These are phyloP conservation scores for Carex pumila DNA, from an alignment of 176 grass and related monocot genomes.

Conservation along the genomic window DNA sequence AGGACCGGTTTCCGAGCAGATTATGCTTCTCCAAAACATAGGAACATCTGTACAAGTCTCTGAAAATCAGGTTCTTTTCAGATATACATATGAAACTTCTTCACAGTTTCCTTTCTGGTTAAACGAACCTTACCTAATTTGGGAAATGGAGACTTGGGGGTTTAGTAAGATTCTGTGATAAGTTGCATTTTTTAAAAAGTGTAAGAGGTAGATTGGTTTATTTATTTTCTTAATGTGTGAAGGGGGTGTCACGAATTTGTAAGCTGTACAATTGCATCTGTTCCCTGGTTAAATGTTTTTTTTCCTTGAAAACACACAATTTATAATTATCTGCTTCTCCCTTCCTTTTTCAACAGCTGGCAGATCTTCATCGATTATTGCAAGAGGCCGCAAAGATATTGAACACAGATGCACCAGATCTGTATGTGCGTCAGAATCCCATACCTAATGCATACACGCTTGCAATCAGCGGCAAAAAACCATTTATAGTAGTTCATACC, in stretches of 20 bases:
- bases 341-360: constrained; percentile 33
- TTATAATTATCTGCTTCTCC: not conserved
- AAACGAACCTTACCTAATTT: not conserved
- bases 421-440: constrained; percentile 85
- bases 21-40: constrained; percentile 98
- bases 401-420: constrained; percentile 76
- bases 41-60: constrained; percentile 85
- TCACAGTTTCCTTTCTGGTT: not conserved
- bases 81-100: not conserved
- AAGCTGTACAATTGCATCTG: not conserved
- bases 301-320: not conserved
- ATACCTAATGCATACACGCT: constrained; percentile 89
- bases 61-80: constrained; percentile 61
- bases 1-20: constrained; percentile 68
- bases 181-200: not conserved
- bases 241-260: not conserved
- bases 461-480: constrained; percentile 80
- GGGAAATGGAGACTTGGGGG: too few species aligned
- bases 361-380: constrained; percentile 61
- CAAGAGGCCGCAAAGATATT: constrained; percentile 51
- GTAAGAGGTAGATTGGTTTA: not conserved
- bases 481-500: constrained; percentile 87
- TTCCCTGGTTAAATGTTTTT: not conserved
- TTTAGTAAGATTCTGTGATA: not conserved
- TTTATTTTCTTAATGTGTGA: not conserved